Base-by-base conservation (phyloP, 768 basidiomycete genomes). In the Trametes elegans region DNA sequence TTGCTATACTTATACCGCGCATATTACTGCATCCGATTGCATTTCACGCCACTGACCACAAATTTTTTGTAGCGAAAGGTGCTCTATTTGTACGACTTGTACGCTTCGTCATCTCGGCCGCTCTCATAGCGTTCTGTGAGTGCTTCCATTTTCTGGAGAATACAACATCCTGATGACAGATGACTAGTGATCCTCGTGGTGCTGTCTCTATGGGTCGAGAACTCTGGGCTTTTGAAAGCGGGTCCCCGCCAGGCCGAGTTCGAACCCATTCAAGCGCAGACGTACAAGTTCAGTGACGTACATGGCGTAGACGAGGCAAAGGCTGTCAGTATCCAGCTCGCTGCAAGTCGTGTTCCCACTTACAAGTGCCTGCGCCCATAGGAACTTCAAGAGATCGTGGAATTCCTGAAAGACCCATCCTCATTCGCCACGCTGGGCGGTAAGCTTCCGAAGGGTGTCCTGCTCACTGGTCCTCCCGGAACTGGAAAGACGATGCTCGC, bases 401-500 rank as follows among this genome's bases (percentile, higher is more conserved):
- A 90, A 61, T 99, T 98, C 76, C 74, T 99, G 55, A 95, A 91
- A 69, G 92, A 98, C 67, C 97, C 97, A 2, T 81, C 88, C 13
- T 81, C 83, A 21, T 99, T 98, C 71, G 84, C 91, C 7, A 83
- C 86, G 24, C 81, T 99, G 1, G 97, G 97, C 39, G 97, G 97
- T 11, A 93, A 90, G 70, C 77, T 98, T 8, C 92, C 95, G 0
- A 96, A 97, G 69, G 97, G 97, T 59, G 85, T 98, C 41, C 75
- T 98, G 11, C 81, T 91, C 31, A 91, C 90, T n/a, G 92, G 93
- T 21, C 85, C 88, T 21, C 92, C 93, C 27, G 93, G 96, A 59
- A 98, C 97, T 14, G 97, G 97, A 68, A 99, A 99, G 77, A 99
- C 97, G 2, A 82, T 98, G 81, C 78, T 99, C n/a, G 97, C 97